phyloP scores from a whole-genome alignment of 352 stramenopile species.

The Phytophthora citricola region DNA sequence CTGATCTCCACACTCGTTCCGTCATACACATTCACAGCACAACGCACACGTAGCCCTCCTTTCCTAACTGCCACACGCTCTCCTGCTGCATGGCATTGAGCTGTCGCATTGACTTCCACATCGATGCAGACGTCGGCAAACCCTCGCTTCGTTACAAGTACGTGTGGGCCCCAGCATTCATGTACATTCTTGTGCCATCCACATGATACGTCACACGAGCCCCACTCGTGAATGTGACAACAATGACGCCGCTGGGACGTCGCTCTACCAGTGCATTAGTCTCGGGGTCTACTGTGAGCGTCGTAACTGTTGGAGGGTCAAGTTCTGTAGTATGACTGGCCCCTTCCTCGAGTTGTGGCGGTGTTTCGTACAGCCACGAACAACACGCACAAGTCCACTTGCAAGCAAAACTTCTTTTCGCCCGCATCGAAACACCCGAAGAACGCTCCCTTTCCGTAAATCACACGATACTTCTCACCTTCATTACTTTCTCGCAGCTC shows the following conservation, averaged over 20 bases:
- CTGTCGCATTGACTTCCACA: constrained; percentile 67
- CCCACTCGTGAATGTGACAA: constrained; percentile 72
- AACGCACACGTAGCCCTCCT: constrained; percentile 65
- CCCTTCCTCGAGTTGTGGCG: constrained; percentile 5
- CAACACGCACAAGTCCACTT: constrained; percentile 48
- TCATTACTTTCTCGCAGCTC: neutral
- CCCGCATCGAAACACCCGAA: constrained; percentile 52
- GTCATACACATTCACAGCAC: constrained; percentile 55
- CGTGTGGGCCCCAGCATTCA: constrained; percentile 52
- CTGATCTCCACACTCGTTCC: constrained; percentile 67
- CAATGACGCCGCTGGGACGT: constrained; percentile 52
- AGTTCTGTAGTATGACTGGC: neutral
- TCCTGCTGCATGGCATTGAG: constrained; percentile 59
- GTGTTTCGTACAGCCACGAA: constrained; percentile 18
- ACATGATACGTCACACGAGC: constrained; percentile 65
- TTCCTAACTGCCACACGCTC: constrained; percentile 76
- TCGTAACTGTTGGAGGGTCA: constrained; percentile 13
- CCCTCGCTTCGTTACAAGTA: constrained; percentile 59
- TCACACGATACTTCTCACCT: constrained; percentile 46
- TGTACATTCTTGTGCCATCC: constrained; percentile 71
- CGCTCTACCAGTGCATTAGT: constrained; percentile 72
- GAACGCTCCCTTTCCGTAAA: constrained; percentile 61
- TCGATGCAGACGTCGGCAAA: constrained; percentile 78
- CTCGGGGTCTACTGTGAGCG: constrained; percentile 67
- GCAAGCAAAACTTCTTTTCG: constrained; percentile 53